Conservation (phyloP, 2,329 filamentous ascomycete genomes). For the Trichophyton benhamiae region DNA sequence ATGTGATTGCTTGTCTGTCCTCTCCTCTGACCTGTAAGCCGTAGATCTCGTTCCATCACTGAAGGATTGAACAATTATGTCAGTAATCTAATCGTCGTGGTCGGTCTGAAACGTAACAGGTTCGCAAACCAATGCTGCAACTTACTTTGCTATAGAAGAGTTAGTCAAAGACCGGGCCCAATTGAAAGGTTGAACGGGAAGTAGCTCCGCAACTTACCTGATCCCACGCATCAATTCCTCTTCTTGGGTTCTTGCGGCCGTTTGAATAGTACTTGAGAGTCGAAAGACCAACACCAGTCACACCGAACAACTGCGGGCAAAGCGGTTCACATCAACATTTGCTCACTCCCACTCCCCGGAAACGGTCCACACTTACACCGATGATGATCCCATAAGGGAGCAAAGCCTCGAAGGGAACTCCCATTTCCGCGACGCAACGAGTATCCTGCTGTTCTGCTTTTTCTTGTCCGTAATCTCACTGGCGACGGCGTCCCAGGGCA, state of each 20-base stretch:
- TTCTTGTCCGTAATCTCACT: neutral
- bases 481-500: neutral
- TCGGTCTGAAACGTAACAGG: neutral
- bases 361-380: conserved; percentile 37
- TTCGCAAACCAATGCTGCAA: conserved; percentile 8
- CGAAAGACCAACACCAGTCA: conserved; percentile 47
- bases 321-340: conserved; percentile 14
- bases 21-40: conserved; percentile 49
- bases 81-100: neutral
- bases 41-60: conserved; percentile 57
- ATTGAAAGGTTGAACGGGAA: neutral
- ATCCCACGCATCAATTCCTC: conserved; percentile 52
- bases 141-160: conserved; percentile 41
- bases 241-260: conserved; percentile 49
- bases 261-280: conserved; percentile 49
- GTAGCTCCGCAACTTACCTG: conserved; percentile 37
- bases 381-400: conserved; percentile 53
- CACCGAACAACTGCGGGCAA: conserved; percentile 44
- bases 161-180: neutral
- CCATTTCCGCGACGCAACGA: conserved; percentile 33
- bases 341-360: neutral
- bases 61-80: neutral
- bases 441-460: neutral
- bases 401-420: conserved; percentile 54
- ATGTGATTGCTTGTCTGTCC: conserved; percentile 48